Conservation (phyloP, 1,139 yeast species). For the Suhomyces yuchorum region DNA sequence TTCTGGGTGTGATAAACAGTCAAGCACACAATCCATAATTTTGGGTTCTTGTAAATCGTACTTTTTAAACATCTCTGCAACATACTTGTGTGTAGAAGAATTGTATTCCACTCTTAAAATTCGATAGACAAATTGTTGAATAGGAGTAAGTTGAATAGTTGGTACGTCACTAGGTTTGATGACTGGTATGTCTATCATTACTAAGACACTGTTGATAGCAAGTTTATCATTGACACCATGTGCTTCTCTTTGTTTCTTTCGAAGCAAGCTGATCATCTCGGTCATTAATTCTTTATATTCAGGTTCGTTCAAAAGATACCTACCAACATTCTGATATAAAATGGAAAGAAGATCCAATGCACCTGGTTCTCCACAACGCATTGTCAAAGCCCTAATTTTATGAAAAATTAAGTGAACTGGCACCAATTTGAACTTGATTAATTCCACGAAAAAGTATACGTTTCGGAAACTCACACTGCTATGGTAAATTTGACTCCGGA, state of each 20-base stretch:
- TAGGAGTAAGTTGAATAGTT: constrained; percentile 31
- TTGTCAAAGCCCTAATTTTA: constrained; percentile 59
- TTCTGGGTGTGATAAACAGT: constrained; percentile 63
- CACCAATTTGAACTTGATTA: constrained; percentile 75
- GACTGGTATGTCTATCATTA: constrained; percentile 62
- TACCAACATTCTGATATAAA: constrained; percentile 69
- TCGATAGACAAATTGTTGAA: constrained; percentile 53
- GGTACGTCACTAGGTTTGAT: constrained; percentile 25
- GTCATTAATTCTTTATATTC: constrained; percentile 63
- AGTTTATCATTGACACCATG: constrained; percentile 55
- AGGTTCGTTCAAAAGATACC: constrained; percentile 61
- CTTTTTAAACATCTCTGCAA: constrained; percentile 44
- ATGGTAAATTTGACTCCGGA: constrained; percentile 60
- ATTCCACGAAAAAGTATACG: constrained; percentile 68
- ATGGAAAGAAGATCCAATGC: constrained; percentile 68
- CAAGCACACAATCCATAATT: constrained; percentile 43
- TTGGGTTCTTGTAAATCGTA: constrained; percentile 49
- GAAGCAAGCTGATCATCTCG: constrained; percentile 62
- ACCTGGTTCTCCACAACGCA: constrained; percentile 52
- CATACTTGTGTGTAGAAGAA: constrained; percentile 31
- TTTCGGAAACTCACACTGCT: constrained; percentile 55
- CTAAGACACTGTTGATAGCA: constrained; percentile 61
- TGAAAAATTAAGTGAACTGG: constrained; percentile 74
- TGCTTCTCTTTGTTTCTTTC: constrained; percentile 51
- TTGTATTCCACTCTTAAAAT: constrained; percentile 56